Conservation (phyloP, 2,329 filamentous ascomycete species). For the Ophiostoma tasmaniense region DNA sequence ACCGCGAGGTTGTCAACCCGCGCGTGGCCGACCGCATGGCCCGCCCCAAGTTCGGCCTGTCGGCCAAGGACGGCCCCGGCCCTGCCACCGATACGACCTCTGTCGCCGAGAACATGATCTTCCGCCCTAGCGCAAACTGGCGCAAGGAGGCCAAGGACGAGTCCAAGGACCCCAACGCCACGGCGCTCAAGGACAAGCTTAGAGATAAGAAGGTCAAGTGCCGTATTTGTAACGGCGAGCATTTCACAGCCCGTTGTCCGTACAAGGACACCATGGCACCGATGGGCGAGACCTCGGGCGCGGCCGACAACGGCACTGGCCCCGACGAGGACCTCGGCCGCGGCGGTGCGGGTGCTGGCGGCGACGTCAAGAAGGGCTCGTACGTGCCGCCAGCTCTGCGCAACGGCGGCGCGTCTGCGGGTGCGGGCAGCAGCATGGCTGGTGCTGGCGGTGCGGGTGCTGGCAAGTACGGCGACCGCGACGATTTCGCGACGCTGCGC, state of each 20-base stretch:
- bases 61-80: slow-evolving; percentile 74
- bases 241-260: slow-evolving; percentile 97
- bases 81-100: slow-evolving; percentile 79
- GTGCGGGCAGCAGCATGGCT: slow-evolving; percentile 58
- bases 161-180: slow-evolving; percentile 62
- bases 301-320: slow-evolving; percentile 49
- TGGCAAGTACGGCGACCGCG: slow-evolving; percentile 84
- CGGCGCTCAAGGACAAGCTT: slow-evolving; percentile 70
- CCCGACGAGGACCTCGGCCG: slow-evolving; percentile 34
- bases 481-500: slow-evolving; percentile 90
- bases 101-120: slow-evolving; percentile 96
- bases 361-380: slow-evolving; percentile 61
- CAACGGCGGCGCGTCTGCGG: slow-evolving; percentile 60
- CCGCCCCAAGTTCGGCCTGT: slow-evolving; percentile 88
- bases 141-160: slow-evolving; percentile 78
- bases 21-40: slow-evolving; percentile 88
- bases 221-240: slow-evolving; percentile 96
- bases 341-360: slow-evolving; percentile 42
- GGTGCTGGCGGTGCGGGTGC: slow-evolving; percentile 26
- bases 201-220: slow-evolving; percentile 99
- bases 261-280: slow-evolving; percentile 99
- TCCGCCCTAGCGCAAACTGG: slow-evolving; percentile 90
- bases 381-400: slow-evolving; percentile 94
- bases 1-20: slow-evolving; percentile 92
- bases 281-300: slow-evolving; percentile 51